Conservation (phyloP, 2,329 filamentous ascomycete genomes). For the Rutstroemia sp. region DNA sequence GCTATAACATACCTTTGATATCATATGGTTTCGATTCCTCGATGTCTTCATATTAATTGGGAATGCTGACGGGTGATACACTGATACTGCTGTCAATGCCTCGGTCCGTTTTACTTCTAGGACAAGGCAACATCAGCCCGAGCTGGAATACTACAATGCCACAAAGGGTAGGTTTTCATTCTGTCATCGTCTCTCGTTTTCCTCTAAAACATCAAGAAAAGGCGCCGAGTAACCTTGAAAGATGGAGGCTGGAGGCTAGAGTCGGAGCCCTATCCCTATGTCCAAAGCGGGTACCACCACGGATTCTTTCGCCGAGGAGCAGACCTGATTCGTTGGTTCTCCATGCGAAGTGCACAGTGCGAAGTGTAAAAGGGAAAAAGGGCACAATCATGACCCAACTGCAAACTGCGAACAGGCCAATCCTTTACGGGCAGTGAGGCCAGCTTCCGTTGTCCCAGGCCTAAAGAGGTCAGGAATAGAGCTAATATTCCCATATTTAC, state of each 20-base stretch:
- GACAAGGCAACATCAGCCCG: not conserved
- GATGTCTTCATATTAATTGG: too few relatives aligned
- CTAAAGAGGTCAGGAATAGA: too few relatives aligned
- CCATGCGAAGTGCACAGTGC: not conserved
- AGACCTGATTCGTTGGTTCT: not conserved
- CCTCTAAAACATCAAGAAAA: not conserved
- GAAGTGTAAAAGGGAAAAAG: too few relatives aligned
- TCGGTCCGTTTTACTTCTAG: too few relatives aligned
- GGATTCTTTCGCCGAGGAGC: not conserved
- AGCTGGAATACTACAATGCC: slow-evolving; percentile 2
- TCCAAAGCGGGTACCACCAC: not conserved
- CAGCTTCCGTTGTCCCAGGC: not conserved
- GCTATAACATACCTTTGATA: not conserved
- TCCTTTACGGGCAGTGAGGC: not conserved
- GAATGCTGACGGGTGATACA: too few relatives aligned
- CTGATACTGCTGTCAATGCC: too few relatives aligned
- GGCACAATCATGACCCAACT: too few relatives aligned
- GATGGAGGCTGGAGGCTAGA: slow-evolving; percentile 5
- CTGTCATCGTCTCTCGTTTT: not conserved
- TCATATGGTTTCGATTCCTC: too few relatives aligned
- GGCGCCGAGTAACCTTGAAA: not conserved
- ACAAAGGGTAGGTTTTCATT: not conserved
- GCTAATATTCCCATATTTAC: too few relatives aligned
- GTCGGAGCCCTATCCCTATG: not conserved
- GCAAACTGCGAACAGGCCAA: not conserved